phyloP scores from a whole-genome alignment of 2,329 filamentous ascomycete species.

The Xylariaceae sp. region DNA sequence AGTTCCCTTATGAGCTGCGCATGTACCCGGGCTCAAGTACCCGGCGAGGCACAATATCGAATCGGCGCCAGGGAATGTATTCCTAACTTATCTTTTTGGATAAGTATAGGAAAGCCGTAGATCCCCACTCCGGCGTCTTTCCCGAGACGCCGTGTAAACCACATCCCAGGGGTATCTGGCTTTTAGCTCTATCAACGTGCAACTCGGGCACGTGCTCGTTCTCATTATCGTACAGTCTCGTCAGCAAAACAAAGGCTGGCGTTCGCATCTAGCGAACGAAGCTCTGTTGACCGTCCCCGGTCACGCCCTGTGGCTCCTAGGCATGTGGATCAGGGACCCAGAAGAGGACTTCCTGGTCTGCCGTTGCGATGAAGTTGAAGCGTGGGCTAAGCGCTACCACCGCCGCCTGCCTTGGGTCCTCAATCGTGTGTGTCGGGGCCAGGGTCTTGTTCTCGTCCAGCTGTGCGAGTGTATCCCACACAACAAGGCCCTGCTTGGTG shows the following conservation, averaged over 20 bases:
- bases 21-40: too few relatives aligned
- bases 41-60: too few relatives aligned
- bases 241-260: neutral
- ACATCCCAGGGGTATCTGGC: slow-evolving; percentile 13
- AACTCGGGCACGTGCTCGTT: slow-evolving; percentile 4
- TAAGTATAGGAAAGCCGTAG: neutral
- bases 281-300: slow-evolving; percentile 5
- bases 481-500: slow-evolving; percentile 66
- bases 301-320: slow-evolving; percentile 27
- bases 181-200: slow-evolving; percentile 12
- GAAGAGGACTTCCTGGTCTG: slow-evolving; percentile 77
- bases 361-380: slow-evolving; percentile 86
- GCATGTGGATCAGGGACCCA: slow-evolving; percentile 68
- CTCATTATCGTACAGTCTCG: slow-evolving; percentile 13
- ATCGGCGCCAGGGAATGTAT: too few relatives aligned
- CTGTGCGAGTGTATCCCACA: slow-evolving; percentile 75
- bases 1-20: too few relatives aligned
- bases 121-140: neutral
- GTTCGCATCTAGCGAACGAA: neutral
- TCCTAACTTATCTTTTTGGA: too few relatives aligned
- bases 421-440: slow-evolving; percentile 59
- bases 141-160: slow-evolving; percentile 3
- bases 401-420: slow-evolving; percentile 64
- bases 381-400: slow-evolving; percentile 85
- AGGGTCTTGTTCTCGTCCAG: slow-evolving; percentile 54